phyloP scores from a whole-genome alignment of 2,329 filamentous ascomycete genomes.

The Calycina marina region DNA sequence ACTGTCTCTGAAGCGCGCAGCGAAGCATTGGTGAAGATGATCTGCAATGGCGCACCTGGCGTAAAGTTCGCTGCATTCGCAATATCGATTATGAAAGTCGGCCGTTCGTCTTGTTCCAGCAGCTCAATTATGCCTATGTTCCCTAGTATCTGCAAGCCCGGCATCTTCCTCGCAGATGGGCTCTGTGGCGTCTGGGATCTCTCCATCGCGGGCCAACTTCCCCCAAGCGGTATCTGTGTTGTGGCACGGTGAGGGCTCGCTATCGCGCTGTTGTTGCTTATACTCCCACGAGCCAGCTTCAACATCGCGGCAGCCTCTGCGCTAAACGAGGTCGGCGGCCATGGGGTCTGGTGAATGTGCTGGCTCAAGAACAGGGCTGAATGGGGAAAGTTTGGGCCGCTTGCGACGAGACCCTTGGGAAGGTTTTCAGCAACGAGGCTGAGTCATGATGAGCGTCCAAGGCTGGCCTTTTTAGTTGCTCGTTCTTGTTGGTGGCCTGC shows the following conservation, averaged over 20 bases:
- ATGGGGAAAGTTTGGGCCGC: too few relatives aligned
- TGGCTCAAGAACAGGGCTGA: too few relatives aligned
- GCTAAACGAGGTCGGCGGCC: slow-evolving; percentile 21
- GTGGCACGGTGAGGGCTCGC: slow-evolving; percentile 30
- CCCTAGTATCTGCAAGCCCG: slow-evolving; percentile 41
- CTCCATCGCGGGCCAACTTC: slow-evolving; percentile 35
- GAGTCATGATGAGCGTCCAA: too few relatives aligned
- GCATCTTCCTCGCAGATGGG: slow-evolving; percentile 33
- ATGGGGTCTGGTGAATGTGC: too few relatives aligned
- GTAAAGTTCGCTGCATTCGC: slow-evolving; percentile 39
- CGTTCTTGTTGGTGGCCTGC: too few relatives aligned
- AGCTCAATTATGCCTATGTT: slow-evolving; percentile 56
- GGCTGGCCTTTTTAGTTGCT: too few relatives aligned
- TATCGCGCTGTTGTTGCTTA: slow-evolving; percentile 28
- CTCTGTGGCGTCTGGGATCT: slow-evolving; percentile 34
- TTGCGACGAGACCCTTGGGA: too few relatives aligned
- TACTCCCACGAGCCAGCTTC: slow-evolving; percentile 38
- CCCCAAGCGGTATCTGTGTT: slow-evolving; percentile 36
- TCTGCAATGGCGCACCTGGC: slow-evolving; percentile 35
- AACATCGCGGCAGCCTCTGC: slow-evolving; percentile 28
- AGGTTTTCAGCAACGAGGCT: too few relatives aligned
- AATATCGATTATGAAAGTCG: slow-evolving; percentile 62
- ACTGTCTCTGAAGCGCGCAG: slow-evolving; percentile 32
- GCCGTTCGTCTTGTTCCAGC: slow-evolving; percentile 61
- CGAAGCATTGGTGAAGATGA: slow-evolving; percentile 55